A percentile compares a stretch with the other conserved stretches of the same genome.
phyloP scores from a whole-genome alignment of 768 basidiomycete species.

The Psilocybe subaeruginosa region DNA sequence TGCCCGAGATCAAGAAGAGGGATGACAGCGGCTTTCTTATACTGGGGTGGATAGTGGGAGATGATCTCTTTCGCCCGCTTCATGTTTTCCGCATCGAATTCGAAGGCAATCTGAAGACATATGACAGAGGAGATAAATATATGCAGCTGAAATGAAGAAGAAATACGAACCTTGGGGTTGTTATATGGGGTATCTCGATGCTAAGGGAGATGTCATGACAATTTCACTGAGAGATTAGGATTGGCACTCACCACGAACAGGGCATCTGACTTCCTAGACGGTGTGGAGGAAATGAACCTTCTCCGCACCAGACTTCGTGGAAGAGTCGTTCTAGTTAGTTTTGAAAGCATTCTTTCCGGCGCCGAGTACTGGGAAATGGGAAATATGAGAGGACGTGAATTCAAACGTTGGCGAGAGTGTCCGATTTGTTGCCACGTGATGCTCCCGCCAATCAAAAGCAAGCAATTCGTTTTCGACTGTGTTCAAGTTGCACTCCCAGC shows the following conservation, averaged over 20 bases:
- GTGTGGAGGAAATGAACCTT: conserved; percentile 45
- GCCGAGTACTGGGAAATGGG: neutral
- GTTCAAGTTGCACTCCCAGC: neutral
- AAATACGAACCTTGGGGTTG: conserved; percentile 73
- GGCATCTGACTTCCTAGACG: conserved; percentile 70
- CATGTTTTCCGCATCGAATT: conserved; percentile 79
- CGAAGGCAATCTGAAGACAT: conserved; percentile 80
- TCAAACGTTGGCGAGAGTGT: conserved; percentile 11
- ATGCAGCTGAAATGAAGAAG: neutral
- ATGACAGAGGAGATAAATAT: neutral
- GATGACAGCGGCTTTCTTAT: conserved; percentile 98
- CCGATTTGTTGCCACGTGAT: conserved; percentile 15
- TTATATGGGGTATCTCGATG: conserved; percentile 96
- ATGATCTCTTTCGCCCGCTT: conserved; percentile 90
- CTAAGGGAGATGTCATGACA: conserved; percentile 42
- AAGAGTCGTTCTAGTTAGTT: conserved; percentile 19
- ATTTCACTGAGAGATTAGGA: conserved; percentile 1
- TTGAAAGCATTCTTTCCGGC: conserved; percentile 22
- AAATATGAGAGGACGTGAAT: neutral
- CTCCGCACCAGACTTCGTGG: conserved; percentile 21
- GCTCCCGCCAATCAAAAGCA: conserved; percentile 6
- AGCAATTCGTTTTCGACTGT: neutral
- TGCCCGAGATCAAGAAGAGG: conserved; percentile 96
- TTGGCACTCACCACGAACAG: conserved; percentile 76
- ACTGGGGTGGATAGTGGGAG: conserved; percentile 92